A percentile compares a stretch with the other conserved stretches of the same genome.
Conservation (phyloP, 2,329 filamentous ascomycete genomes). For the Paecilomyces variotii region DNA sequence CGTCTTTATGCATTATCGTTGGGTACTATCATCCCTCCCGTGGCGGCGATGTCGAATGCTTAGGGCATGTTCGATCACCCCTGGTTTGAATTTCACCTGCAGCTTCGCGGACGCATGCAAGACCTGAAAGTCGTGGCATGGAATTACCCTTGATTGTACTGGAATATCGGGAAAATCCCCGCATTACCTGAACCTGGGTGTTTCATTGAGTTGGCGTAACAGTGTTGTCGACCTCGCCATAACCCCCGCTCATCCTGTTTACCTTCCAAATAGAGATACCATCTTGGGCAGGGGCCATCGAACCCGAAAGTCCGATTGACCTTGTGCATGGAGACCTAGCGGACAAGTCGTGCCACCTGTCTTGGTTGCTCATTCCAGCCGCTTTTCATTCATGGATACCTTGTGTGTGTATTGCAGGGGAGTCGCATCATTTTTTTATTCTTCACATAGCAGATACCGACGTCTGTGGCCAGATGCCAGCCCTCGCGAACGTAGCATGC, state of each 20-base stretch:
- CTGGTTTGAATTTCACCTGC: constrained; percentile 25
- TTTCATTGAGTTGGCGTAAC: neutral
- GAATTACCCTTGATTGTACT: constrained; percentile 20
- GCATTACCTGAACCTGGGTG: constrained; percentile 18
- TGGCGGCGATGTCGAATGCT: constrained; percentile 29
- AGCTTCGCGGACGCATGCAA: constrained; percentile 30
- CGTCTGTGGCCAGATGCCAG: neutral
- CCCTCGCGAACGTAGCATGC: neutral
- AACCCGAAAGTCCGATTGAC: constrained; percentile 12
- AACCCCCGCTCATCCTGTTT: constrained; percentile 19
- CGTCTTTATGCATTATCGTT: constrained; percentile 22
- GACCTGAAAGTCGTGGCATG: constrained; percentile 29
- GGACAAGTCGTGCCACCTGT: constrained; percentile 29
- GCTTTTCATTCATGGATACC: constrained; percentile 15
- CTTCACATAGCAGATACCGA: constrained; percentile 11
- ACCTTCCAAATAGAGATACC: constrained; percentile 20
- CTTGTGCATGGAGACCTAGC: constrained; percentile 16
- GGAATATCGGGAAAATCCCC: constrained; percentile 27
- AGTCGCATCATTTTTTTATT: constrained; percentile 10
- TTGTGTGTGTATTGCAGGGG: constrained; percentile 14
- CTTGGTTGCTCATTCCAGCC: constrained; percentile 22
- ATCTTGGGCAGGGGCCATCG: neutral
- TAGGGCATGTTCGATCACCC: constrained; percentile 18
- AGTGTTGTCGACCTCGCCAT: constrained; percentile 13
- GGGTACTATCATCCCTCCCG: constrained; percentile 22